Conservation (phyloP, 441 rosid species). For the Pelargonium myrrhifolium region DNA sequence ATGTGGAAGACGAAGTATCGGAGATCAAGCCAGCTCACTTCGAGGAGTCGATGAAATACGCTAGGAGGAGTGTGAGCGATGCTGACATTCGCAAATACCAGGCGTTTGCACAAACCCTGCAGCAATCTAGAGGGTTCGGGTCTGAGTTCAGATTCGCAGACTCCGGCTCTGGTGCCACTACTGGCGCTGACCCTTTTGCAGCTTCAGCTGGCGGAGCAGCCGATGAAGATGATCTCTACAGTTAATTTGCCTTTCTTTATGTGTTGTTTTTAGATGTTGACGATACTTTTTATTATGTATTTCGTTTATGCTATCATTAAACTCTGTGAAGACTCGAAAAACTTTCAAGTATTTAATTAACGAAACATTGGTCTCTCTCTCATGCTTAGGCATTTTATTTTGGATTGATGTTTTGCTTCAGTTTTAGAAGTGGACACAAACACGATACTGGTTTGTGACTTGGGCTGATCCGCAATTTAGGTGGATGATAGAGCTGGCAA, state of each 20-base stretch:
- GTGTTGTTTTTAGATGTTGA: too few species aligned
- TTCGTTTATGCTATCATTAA: too few species aligned
- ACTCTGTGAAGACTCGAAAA: too few species aligned
- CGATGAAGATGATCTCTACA: not conserved
- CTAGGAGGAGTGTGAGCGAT: slow-evolving; percentile 9
- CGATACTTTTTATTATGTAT: too few species aligned
- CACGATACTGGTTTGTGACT: too few species aligned
- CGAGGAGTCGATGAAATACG: slow-evolving; percentile 7
- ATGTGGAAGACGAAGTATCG: slow-evolving; percentile 12
- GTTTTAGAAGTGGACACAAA: too few species aligned
- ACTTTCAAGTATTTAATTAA: too few species aligned
- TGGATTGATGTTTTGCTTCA: too few species aligned
- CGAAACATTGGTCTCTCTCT: too few species aligned
- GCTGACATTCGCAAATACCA: slow-evolving; percentile 16
- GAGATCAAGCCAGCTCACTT: slow-evolving; percentile 20
- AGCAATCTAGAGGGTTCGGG: slow-evolving; percentile 14
- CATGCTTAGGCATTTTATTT: too few species aligned
- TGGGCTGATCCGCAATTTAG: too few species aligned
- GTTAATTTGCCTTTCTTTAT: not conserved
- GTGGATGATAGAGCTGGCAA: too few species aligned
- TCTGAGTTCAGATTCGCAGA: slow-evolving; percentile 2
- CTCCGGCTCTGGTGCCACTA: not conserved
- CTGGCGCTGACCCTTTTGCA: not conserved
- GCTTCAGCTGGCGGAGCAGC: not conserved
- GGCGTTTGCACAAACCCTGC: slow-evolving; percentile 20